These are phyloP conservation scores for Quercus suber DNA, from an alignment of 306 rosid genomes.

Conservation along the genomic window DNA sequence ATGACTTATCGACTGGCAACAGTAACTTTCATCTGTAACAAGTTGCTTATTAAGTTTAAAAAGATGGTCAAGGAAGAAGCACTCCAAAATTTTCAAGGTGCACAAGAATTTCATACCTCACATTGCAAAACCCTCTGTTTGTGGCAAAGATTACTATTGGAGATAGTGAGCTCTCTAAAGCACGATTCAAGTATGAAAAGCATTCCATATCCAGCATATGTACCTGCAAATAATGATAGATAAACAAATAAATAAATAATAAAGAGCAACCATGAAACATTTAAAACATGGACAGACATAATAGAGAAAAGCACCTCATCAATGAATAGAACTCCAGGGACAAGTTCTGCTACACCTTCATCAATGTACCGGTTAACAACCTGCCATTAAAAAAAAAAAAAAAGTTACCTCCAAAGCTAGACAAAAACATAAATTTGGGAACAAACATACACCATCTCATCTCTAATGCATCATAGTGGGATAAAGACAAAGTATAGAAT, in stretches of 20 bases:
- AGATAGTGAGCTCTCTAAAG: conserved; percentile 92
- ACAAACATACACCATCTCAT: background rate
- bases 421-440: background rate
- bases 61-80: background rate
- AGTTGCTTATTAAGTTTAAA: background rate
- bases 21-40: background rate
- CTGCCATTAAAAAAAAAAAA: conserved; percentile 39
- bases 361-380: conserved; percentile 92
- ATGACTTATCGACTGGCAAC: background rate
- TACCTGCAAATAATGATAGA: conserved; percentile 51
- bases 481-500: background rate
- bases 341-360: conserved; percentile 99
- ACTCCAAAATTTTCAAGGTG: background rate
- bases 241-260: background rate
- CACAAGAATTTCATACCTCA: conserved; percentile 57
- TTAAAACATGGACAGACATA: background rate
- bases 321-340: conserved; percentile 91
- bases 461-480: background rate
- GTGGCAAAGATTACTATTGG: conserved; percentile 98
- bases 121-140: conserved; percentile 92
- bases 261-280: conserved; percentile 5
- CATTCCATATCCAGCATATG: conserved; percentile 98
- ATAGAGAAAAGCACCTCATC: conserved; percentile 51
- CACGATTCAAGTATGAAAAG: conserved; percentile 92
- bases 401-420: background rate